A percentile compares a stretch with the other conserved stretches of the same genome.
These are phyloP conservation scores for Neocucurbitaria cava DNA, from an alignment of 2,329 filamentous ascomycete species.

Conservation along the genomic window DNA sequence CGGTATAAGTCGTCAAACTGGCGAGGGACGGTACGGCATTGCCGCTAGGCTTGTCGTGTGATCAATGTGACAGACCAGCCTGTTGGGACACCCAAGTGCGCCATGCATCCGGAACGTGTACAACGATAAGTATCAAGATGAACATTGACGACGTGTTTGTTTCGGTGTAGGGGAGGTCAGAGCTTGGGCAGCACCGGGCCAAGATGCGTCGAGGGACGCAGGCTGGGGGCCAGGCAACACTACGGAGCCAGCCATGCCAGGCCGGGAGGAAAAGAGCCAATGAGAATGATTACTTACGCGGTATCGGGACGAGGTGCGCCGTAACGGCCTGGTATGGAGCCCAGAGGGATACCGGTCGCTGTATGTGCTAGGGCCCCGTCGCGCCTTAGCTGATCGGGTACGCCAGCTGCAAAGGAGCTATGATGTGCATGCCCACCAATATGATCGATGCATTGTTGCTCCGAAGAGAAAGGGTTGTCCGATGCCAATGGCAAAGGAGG, in stretches of 20 bases:
- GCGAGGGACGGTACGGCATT: constrained; percentile 46
- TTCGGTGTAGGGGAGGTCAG: constrained; percentile 47
- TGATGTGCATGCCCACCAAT: constrained; percentile 56
- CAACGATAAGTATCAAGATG: constrained; percentile 42
- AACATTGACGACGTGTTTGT: constrained; percentile 52
- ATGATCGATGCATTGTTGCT: constrained; percentile 55
- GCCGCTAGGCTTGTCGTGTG: constrained; percentile 53
- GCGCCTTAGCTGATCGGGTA: constrained; percentile 60
- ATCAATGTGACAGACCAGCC: constrained; percentile 53
- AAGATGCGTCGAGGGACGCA: constrained; percentile 46
- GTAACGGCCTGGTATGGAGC: constrained; percentile 59
- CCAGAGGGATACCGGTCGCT: constrained; percentile 54
- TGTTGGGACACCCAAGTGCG: constrained; percentile 47
- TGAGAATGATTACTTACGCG: constrained; percentile 59
- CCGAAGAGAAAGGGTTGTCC: constrained; percentile 53
- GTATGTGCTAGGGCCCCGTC: constrained; percentile 58
- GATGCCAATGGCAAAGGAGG: constrained; percentile 51
- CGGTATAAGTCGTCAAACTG: constrained; percentile 48
- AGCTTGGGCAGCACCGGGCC: constrained; percentile 46
- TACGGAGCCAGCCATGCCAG: constrained; percentile 43
- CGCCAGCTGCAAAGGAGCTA: constrained; percentile 50
- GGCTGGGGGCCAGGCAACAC: constrained; percentile 49
- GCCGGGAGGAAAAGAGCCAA: constrained; percentile 46
- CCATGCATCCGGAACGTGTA: constrained; percentile 49
- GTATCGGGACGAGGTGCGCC: constrained; percentile 61